A percentile compares a stretch with the other conserved stretches of the same genome.
Conservation (phyloP, 148 eudicot genomes). For the Oxyria digyna region DNA sequence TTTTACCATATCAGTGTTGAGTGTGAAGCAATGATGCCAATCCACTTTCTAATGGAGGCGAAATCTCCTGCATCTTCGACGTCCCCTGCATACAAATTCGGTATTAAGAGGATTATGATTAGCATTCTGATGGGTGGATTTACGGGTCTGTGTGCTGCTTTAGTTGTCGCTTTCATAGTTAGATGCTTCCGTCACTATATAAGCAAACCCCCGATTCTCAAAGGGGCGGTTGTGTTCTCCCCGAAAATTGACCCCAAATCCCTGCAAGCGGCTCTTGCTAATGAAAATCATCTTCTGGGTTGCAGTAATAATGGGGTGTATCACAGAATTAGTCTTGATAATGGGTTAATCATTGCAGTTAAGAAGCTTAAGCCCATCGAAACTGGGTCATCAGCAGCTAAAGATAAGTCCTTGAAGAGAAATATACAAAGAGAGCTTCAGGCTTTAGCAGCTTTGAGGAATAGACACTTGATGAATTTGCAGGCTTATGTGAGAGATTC, state of each 20-base stretch:
- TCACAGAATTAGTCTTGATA: slow-evolving; percentile 56
- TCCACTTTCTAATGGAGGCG: slow-evolving; percentile 5
- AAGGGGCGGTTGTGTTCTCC: slow-evolving; percentile 76
- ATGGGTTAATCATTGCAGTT: slow-evolving; percentile 59
- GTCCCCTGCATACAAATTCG: slow-evolving; percentile 16
- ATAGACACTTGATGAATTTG: slow-evolving; percentile 73
- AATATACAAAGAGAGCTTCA: slow-evolving; percentile 54
- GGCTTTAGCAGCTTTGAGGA: slow-evolving; percentile 50
- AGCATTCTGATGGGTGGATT: slow-evolving; percentile 52
- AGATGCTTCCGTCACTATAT: slow-evolving; percentile 45
- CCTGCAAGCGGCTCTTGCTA: slow-evolving; percentile 47
- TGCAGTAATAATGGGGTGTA: slow-evolving; percentile 54
- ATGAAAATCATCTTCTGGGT: slow-evolving; percentile 40
- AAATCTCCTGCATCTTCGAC: slow-evolving; percentile 7
- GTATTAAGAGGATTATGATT: slow-evolving; percentile 26
- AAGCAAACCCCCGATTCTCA: slow-evolving; percentile 51
- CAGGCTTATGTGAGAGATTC: slow-evolving; percentile 62
- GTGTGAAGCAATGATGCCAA: slow-evolving; percentile 6
- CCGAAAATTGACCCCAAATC: slow-evolving; percentile 52
- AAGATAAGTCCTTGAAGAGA: slow-evolving; percentile 39
- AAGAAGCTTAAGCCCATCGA: slow-evolving; percentile 57
- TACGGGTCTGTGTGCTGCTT: slow-evolving; percentile 36
- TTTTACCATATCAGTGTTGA: background rate
- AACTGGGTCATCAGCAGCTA: slow-evolving; percentile 21
- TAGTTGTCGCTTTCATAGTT: slow-evolving; percentile 40